phyloP scores from a whole-genome alignment of 139 green algal species.

The Chlamydomonas incerta region DNA sequence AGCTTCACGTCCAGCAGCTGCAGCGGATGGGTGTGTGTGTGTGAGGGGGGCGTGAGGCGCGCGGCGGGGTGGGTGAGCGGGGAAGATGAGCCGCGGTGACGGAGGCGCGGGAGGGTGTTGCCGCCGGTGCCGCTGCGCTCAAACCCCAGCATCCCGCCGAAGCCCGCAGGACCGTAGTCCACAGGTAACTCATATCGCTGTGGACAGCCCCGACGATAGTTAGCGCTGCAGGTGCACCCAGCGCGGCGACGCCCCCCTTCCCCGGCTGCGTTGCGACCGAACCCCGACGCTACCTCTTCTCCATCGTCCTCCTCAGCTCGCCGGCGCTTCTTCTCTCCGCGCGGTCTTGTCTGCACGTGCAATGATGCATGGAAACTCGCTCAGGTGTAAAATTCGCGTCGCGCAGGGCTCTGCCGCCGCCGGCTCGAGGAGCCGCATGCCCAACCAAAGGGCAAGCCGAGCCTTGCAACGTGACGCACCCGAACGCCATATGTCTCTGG shows the following conservation, averaged over 20 bases:
- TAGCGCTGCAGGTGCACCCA: neutral
- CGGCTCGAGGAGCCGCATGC: neutral
- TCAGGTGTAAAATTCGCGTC: neutral
- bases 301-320: conserved; percentile 47
- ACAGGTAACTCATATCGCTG: no score
- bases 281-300: conserved; percentile 11
- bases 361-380: neutral
- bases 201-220: neutral
- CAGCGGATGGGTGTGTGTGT: neutral
- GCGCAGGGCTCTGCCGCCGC: neutral
- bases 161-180: no score
- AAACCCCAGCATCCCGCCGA: no score
- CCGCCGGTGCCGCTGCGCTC: no score
- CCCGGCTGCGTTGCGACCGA: no score
- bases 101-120: no score
- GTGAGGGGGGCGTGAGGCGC: no score
- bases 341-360: conserved; percentile 63
- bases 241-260: neutral
- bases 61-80: no score
- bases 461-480: conserved; percentile 48
- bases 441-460: neutral
- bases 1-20: conserved; percentile 69
- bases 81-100: no score
- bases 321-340: conserved; percentile 60
- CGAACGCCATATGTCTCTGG: conserved; percentile 72